Percentiles rank a stretch among this genome's conserved stretches.
Evolutionary conservation across 805 yeast species (phyloP).

Genomic region (Starmerella tilneyi): DNA sequence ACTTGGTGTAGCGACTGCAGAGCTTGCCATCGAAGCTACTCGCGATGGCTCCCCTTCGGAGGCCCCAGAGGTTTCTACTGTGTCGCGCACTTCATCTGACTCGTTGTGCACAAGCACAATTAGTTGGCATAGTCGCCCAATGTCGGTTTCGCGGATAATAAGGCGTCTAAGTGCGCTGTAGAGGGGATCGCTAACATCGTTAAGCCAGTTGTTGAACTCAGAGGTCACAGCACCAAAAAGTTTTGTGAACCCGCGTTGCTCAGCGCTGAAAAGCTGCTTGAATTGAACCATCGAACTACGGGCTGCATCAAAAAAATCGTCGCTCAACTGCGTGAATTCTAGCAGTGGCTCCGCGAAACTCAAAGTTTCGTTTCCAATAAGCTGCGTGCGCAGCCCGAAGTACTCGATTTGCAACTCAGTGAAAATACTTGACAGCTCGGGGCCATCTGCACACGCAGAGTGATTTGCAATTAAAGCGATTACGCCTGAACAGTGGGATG

Average conservation of each 20-base stretch:
- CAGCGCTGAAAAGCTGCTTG: constrained; percentile 51
- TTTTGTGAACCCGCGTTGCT: constrained; percentile 42
- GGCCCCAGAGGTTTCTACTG: too few species aligned
- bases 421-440: neutral
- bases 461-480: constrained; percentile 12
- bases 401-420: constrained; percentile 15
- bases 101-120: constrained; percentile 15
- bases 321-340: constrained; percentile 20
- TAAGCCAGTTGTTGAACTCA: constrained; percentile 48
- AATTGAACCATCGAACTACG: constrained; percentile 52
- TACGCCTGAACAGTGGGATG: constrained; percentile 11
- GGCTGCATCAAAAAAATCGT: constrained; percentile 17
- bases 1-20: too few species aligned
- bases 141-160: constrained; percentile 59
- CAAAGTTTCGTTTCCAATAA: constrained; percentile 10
- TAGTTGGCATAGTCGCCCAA: constrained; percentile 61
- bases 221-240: constrained; percentile 38
- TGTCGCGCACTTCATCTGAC: neutral
- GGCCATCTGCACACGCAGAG: neutral
- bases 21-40: too few species aligned
- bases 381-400: constrained; percentile 12
- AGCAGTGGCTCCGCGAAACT: constrained; percentile 23
- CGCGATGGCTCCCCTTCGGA: too few species aligned
- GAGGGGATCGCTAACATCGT: constrained; percentile 60
- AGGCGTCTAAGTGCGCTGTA: constrained; percentile 59